phyloP scores from a whole-genome alignment of 2,329 filamentous ascomycete species.

The Ophiostoma fasciatum region DNA sequence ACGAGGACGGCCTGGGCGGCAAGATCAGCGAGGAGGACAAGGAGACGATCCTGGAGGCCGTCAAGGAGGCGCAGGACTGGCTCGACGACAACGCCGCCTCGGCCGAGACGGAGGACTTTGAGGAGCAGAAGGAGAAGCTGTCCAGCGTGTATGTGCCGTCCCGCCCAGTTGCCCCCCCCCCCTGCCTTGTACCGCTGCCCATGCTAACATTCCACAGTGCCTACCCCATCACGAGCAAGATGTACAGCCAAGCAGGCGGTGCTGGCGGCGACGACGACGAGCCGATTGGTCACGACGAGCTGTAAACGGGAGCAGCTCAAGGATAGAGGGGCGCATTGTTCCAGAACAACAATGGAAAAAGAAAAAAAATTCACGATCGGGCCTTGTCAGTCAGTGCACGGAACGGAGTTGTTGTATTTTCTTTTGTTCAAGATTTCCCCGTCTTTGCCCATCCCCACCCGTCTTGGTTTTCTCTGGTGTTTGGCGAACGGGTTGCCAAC shows the following conservation, averaged over 20 bases:
- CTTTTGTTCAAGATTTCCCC: too few relatives aligned
- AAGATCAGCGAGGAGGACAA: conserved; percentile 99
- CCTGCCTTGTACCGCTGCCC: background rate
- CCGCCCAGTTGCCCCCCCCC: background rate
- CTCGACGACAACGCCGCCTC: conserved; percentile 85
- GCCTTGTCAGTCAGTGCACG: too few relatives aligned
- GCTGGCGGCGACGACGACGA: conserved; percentile 58
- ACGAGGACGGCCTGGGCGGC: conserved; percentile 89
- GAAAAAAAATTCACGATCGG: too few relatives aligned
- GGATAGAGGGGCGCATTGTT: too few relatives aligned
- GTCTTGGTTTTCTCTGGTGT: too few relatives aligned
- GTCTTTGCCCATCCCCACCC: too few relatives aligned
- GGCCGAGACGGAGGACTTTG: conserved; percentile 84
- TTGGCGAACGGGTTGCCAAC: too few relatives aligned
- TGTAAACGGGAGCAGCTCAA: conserved; percentile 47
- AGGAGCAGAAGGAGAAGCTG: conserved; percentile 99
- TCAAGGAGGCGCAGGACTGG: conserved; percentile 97
- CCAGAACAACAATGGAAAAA: too few relatives aligned
- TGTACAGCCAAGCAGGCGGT: conserved; percentile 58
- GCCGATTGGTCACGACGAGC: conserved; percentile 56
- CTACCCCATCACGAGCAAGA: conserved; percentile 98
- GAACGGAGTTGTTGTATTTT: too few relatives aligned
- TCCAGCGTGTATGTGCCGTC: conserved; percentile 46
- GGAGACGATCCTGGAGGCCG: conserved; percentile 74
- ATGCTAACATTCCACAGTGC: conserved; percentile 27